These are phyloP conservation scores for Candida sojae DNA, from an alignment of 1,139 yeast genomes.

Conservation along the genomic window DNA sequence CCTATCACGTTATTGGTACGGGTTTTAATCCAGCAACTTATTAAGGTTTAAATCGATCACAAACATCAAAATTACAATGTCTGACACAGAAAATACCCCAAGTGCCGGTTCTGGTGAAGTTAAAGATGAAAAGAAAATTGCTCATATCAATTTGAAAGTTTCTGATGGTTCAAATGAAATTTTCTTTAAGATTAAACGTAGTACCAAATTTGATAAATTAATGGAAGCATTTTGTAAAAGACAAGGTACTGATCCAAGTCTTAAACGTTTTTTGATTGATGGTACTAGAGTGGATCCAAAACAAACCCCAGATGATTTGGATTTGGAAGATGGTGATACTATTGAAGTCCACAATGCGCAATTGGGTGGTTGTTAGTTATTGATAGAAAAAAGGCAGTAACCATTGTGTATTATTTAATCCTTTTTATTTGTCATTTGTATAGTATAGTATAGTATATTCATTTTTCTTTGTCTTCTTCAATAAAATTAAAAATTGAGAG, in stretches of 20 bases:
- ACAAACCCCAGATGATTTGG: constrained; percentile 90
- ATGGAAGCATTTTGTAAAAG: constrained; percentile 99
- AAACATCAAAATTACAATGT: constrained; percentile 19
- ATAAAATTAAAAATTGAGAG: not conserved
- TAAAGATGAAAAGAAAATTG: constrained; percentile 61
- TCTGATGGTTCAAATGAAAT: constrained; percentile 93
- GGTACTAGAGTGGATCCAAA: constrained; percentile 89
- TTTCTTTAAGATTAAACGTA: constrained; percentile 90
- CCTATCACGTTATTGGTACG: no score
- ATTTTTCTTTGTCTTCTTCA: not conserved
- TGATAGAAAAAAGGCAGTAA: not conserved
- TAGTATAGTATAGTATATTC: not conserved
- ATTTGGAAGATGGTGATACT: constrained; percentile 91
- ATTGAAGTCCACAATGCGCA: constrained; percentile 99
- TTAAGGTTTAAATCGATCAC: not conserved
- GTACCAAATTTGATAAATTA: constrained; percentile 89
- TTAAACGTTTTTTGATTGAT: constrained; percentile 87
- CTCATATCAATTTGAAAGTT: constrained; percentile 89
- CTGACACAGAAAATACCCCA: constrained; percentile 28
- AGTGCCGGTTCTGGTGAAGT: constrained; percentile 24
- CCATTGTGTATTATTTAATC: not conserved
- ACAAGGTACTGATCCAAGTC: constrained; percentile 84
- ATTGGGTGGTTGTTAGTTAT: constrained; percentile 54
- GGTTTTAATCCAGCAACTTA: no score
- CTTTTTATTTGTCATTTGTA: not conserved